Percentiles rank a stretch among this genome's conserved stretches.
These are phyloP conservation scores for Serendipita vermifera DNA, from an alignment of 768 basidiomycete species.

Conservation along the genomic window DNA sequence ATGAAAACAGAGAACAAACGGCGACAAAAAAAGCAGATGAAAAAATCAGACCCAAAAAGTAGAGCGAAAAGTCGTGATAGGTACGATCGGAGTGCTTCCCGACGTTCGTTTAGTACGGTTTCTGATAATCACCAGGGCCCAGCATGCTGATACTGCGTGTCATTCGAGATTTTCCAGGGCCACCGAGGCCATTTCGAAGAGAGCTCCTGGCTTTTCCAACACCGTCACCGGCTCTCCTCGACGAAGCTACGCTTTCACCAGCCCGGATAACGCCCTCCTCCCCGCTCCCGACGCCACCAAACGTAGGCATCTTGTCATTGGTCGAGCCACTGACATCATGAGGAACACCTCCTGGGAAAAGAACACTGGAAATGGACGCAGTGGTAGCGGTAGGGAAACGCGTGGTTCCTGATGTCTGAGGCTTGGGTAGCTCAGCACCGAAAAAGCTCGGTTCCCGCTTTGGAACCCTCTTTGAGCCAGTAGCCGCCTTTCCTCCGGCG, in stretches of 20 bases:
- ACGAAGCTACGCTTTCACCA: background rate
- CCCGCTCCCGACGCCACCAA: background rate
- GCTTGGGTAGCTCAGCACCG: background rate
- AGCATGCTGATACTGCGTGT: constrained; percentile 7
- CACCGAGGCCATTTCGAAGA: too few relatives aligned
- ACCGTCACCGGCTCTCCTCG: too few relatives aligned
- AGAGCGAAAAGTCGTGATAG: too few relatives aligned
- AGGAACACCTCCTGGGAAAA: constrained; percentile 1
- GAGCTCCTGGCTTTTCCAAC: too few relatives aligned
- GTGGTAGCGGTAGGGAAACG: background rate
- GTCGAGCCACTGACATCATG: background rate
- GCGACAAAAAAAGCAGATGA: too few relatives aligned
- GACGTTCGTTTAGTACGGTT: too few relatives aligned
- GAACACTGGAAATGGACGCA: background rate
- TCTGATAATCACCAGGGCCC: background rate
- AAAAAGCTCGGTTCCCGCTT: background rate
- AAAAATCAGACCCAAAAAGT: too few relatives aligned
- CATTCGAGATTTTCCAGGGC: background rate
- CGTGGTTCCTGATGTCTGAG: background rate
- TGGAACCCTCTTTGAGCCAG: background rate
- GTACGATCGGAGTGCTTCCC: too few relatives aligned
- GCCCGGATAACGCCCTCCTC: background rate
- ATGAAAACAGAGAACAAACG: too few relatives aligned
- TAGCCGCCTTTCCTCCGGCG: background rate
- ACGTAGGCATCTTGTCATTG: background rate